Base-by-base conservation (phyloP, 148 eudicot genomes). In the Camellia japonica region DNA sequence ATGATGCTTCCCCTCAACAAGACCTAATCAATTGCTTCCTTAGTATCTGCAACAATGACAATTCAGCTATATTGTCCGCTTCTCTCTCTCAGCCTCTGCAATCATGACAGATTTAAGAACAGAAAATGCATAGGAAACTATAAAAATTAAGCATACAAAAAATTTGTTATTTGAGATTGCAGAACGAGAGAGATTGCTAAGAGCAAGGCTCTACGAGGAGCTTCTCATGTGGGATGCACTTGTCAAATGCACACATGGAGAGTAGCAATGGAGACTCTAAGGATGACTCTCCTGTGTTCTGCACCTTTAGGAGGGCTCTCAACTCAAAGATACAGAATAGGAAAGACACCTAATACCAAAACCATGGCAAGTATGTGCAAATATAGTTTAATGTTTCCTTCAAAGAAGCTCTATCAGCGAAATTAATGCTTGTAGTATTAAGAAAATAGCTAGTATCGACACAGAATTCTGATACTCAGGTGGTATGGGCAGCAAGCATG, bases 141-240 rank as follows among this genome's bases (percentile, higher is more conserved):
- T 11, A 30, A 16, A 14, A 3, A 42, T 18, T 2, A 46, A 13
- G 16, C 54, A 2, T 49, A 49, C 16, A 18, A 3, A 72, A 52
- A 54, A 7, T 19, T n/a, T 72, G 75, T 52, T 38, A 51, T 38
- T 67, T 54, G 20, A 13, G 9, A 30, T 75, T 59, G 71, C 62
- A 81, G 83, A 81, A 68, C 83, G 83, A 76, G 56, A 30, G 75
- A 81, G 38, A 47, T 81, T 44, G 68, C 75, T 9, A 81, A 76
- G 41, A 68, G 76, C 60, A 81, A 81, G 75, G 38, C 58, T 6
- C 4, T 7, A 0, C 38, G 83, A 68, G 62, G 75, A 76, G 54
- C 75, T 11, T 76, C 79, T 81, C 18, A 76, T 52, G 1, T 81
- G 79, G 83, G 80, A 81, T 12, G 83, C 76, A 69, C 79, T 81